Evolutionary conservation across 2,329 filamentous ascomycete genomes (phyloP).

Genomic region (Colletotrichum aenigma): DNA sequence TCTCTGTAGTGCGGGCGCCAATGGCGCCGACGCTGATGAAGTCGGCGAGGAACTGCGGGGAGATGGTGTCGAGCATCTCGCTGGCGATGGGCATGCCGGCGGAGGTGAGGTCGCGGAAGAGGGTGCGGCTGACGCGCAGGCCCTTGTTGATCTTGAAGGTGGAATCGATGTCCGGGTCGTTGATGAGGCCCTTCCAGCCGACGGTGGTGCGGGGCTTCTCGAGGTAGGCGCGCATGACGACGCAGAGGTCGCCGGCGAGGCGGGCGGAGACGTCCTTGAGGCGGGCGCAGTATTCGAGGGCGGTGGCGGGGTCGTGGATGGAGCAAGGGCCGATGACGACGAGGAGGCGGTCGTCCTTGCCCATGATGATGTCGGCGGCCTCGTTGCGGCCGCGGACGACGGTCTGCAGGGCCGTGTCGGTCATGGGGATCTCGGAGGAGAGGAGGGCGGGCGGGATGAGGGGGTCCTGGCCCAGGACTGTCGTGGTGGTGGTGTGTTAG

Average conservation of each 20-base stretch:
- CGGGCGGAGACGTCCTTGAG: conserved; percentile 79
- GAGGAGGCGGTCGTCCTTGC: conserved; percentile 83
- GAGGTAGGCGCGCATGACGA: conserved; percentile 98
- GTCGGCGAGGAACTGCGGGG: conserved; percentile 95
- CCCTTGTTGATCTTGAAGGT: conserved; percentile 99
- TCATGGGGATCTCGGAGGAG: conserved; percentile 81
- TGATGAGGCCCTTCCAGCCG: conserved; percentile 99
- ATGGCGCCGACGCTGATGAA: conserved; percentile 95
- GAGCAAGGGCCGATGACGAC: conserved; percentile 97
- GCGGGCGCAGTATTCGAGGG: conserved; percentile 84
- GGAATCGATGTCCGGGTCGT: conserved; percentile 97
- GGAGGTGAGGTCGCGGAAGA: conserved; percentile 89
- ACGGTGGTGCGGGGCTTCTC: conserved; percentile 99
- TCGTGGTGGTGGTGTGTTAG: conserved; percentile 22
- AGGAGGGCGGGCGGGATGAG: conserved; percentile 89
- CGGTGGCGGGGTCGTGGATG: conserved; percentile 89
- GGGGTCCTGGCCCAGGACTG: conserved; percentile 93
- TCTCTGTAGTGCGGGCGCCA: conserved; percentile 94
- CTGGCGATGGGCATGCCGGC: conserved; percentile 92
- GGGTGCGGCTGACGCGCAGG: conserved; percentile 85
- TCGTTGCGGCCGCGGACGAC: conserved; percentile 74
- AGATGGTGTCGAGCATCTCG: conserved; percentile 99
- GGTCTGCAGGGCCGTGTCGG: conserved; percentile 65
- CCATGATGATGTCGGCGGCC: conserved; percentile 76
- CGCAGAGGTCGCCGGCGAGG: conserved; percentile 81